phyloP scores from a whole-genome alignment of 2,329 filamentous ascomycete species.

The Cladosporium sp. region DNA sequence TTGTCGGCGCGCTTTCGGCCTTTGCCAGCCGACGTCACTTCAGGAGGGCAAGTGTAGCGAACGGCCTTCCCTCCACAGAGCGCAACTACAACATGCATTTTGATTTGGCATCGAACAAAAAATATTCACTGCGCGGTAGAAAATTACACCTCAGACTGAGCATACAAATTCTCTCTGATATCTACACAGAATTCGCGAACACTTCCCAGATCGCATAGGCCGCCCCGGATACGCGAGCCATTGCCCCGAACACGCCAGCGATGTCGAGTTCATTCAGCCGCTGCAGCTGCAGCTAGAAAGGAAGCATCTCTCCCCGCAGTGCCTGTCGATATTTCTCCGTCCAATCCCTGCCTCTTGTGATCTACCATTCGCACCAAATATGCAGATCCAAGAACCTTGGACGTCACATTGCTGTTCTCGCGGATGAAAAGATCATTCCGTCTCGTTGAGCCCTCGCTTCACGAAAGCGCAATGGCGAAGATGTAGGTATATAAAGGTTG shows the following conservation, averaged over 20 bases:
- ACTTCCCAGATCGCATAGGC: too few relatives aligned
- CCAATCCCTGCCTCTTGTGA: background rate
- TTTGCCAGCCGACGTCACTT: slow-evolving; percentile 9
- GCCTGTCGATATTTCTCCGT: slow-evolving; percentile 6
- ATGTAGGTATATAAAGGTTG: slow-evolving; percentile 1
- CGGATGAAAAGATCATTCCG: background rate
- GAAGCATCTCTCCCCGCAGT: slow-evolving; percentile 11
- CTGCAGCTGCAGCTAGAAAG: slow-evolving; percentile 1
- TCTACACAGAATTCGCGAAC: background rate
- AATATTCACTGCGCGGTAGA: too few relatives aligned
- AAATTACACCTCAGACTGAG: too few relatives aligned
- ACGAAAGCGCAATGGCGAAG: background rate
- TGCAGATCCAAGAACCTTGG: background rate
- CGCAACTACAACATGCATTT: too few relatives aligned
- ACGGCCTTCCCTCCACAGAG: background rate
- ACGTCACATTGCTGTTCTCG: background rate
- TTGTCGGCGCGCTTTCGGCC: slow-evolving; percentile 6
- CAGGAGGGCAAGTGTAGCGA: background rate
- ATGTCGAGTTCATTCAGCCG: slow-evolving; percentile 9
- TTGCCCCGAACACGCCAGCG: background rate
- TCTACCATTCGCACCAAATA: background rate
- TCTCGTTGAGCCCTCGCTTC: background rate
- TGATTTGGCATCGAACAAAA: too few relatives aligned
- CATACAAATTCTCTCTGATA: too few relatives aligned
- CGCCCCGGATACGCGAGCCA: background rate